Evolutionary conservation across 2,329 filamentous ascomycete species (phyloP).

Genomic region (Pezicula neosporulosa): DNA sequence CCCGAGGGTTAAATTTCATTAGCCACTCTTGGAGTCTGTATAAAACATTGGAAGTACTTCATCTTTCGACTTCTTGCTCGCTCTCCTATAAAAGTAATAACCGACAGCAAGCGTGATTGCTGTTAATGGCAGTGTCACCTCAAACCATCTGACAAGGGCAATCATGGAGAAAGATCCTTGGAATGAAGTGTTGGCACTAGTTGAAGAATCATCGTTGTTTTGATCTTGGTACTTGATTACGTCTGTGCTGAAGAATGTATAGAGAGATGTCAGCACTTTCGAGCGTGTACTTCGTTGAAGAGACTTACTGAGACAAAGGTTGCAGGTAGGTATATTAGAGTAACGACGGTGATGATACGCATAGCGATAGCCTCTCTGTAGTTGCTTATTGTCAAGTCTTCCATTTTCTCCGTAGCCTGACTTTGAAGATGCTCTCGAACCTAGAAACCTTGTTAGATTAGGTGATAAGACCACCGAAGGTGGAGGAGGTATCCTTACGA

Average conservation of each 20-base stretch:
- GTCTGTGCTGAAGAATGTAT: conserved; percentile 39
- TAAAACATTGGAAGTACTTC: too few species aligned
- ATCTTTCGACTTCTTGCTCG: too few species aligned
- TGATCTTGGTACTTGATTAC: conserved; percentile 33
- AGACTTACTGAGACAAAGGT: conserved; percentile 32
- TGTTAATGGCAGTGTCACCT: conserved; percentile 35
- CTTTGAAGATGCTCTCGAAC: conserved; percentile 31
- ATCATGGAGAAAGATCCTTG: conserved; percentile 24
- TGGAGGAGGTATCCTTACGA: conserved; percentile 20
- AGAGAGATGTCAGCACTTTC: background rate
- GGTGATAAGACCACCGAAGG: background rate
- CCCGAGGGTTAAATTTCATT: too few species aligned
- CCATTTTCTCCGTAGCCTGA: conserved; percentile 27
- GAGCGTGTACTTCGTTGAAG: background rate
- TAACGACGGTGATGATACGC: conserved; percentile 32
- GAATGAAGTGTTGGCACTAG: background rate
- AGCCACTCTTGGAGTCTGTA: too few species aligned
- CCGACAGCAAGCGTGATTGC: conserved; percentile 23
- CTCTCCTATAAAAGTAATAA: background rate
- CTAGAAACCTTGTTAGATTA: conserved; percentile 13
- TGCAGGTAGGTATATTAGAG: conserved; percentile 31
- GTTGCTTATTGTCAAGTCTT: conserved; percentile 23
- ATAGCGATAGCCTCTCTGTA: conserved; percentile 27
- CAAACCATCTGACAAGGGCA: conserved; percentile 32
- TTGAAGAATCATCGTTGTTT: conserved; percentile 3